Base-by-base conservation (phyloP, 495 filamentous ascomycete species). In the Podospora didyma region DNA sequence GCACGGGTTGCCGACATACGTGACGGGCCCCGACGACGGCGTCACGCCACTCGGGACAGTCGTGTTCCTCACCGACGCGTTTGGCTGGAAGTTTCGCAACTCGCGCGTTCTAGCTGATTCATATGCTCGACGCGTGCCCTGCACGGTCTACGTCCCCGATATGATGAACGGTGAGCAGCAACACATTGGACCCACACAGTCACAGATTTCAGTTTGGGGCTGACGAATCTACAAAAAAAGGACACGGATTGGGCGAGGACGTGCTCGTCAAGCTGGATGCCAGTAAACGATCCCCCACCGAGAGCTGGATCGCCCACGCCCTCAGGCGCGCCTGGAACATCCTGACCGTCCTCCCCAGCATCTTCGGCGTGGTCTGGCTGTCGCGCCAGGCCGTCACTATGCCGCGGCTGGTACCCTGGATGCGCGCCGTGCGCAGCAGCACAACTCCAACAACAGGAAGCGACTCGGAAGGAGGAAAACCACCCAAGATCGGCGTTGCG, bases 131-230 rank as follows among this genome's bases (percentile, higher is more conserved):
- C 73, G 73, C 54, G 74, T 76, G 0, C 71, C 65, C 11, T 79
- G 71, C 58, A 65, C 62, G 3, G 81, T 86, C 26, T 82, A 80
- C 58, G 58, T 82, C 42, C 84, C 83, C 0, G 82, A 87, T 53
- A 82, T 86, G 59, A 81, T 85, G 79, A 65, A 74, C 51, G 82
- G 83, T 82, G 19, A 21, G 49, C n/a, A n/a, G n/a, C n/a, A n/a
- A n/a, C 19, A n/a, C 2, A 26, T 26, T 16, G 4, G 20, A 1
- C n/a, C 3, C 46, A 9, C 21, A 39, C 31, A 12, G 39, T 31
- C 3, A 9, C 26, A 9, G 26, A 42, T 10, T 17, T n/a, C n/a
- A n/a, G 39, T 42, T 7, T 17, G 6, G 14, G 10, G 12, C 39
- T 42, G n/a, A 42, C 44, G 26, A 31, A 9, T 4, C 26, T 9